Evolutionary conservation across 208 protist species (phyloP), one percentile per base, ranked within the genome.

Genomic region (Porcisia hertigi): DNA sequence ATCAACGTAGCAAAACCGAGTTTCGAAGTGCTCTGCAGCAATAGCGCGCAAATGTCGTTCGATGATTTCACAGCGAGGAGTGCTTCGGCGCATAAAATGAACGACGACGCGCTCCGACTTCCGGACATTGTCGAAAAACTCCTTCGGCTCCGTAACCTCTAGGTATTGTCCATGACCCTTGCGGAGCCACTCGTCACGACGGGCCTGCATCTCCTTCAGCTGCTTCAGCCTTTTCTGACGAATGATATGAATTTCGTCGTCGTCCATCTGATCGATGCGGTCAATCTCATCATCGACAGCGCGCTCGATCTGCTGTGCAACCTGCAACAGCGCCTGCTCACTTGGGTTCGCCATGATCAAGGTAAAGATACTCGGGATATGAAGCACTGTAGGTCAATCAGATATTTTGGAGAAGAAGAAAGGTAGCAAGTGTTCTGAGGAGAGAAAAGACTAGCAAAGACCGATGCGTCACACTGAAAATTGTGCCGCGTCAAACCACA

Each of bases 51-150:
- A 72, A 74, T 98, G 96, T 18, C 88, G 86, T 74, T 98, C 92
- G 36, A 98, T 80, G 63, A 98, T 92, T 71, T 91, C 82, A 64
- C 94, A 97, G 9, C 92, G 84, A 59, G 87, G 80, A 4, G 93
- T 98, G 52, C 88, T 91, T 54, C 86, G 80, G 47, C 96, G 86
- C 90, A 97, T 97, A 79, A 98, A 98, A 77, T 98, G 94, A 63
- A 95, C 86, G 14, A 97, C 85, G 45, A 97, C 83, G n/a, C 94
- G 83, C 77, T 98, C 94, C 62, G 90, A 96, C 47, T 60, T 54
- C 62, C 94, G 84, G 14, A 94, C 86, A 63, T 80, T 76, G 43
- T 94, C 79, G 77, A 98, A 98, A 77, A 98, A 98, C 47, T 92
- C 88, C 54, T 94, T 89, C 23, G 91, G 84, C 54, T 89, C 82